Conservation (phyloP, 75 land plant genomes). For the Pinus tabuliformis region DNA sequence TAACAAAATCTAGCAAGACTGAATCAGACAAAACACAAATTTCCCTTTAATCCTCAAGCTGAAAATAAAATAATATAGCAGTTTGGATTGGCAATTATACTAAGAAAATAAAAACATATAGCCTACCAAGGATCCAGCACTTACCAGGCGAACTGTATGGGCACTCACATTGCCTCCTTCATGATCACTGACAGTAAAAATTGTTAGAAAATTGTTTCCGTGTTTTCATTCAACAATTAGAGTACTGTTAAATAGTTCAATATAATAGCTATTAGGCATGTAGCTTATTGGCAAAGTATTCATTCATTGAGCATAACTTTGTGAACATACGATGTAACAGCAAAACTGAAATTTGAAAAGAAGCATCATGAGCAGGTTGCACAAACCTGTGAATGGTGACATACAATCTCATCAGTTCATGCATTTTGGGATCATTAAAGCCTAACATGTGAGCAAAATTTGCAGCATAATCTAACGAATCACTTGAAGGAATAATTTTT, state of each 20-base stretch:
- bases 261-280: background rate
- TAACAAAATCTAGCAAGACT: no score
- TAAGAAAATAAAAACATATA: background rate
- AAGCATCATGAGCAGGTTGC: background rate
- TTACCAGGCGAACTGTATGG: slow-evolving; percentile 91
- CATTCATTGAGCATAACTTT: background rate
- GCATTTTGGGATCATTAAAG: slow-evolving; percentile 76
- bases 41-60: background rate
- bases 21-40: background rate
- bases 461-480: slow-evolving; percentile 89
- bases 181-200: slow-evolving; percentile 77
- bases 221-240: background rate
- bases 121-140: slow-evolving; percentile 7
- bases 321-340: background rate
- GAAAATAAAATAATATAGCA: background rate
- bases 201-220: background rate
- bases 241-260: background rate
- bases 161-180: slow-evolving; percentile 99
- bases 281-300: background rate
- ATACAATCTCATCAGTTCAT: slow-evolving; percentile 93
- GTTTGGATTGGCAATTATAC: background rate
- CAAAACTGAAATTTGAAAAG: slow-evolving; percentile 2
- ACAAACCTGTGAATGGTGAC: slow-evolving; percentile 87
- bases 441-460: slow-evolving; percentile 98
- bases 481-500: slow-evolving; percentile 53